phyloP scores from a whole-genome alignment of 495 filamentous ascomycete genomes.

The Pseudoneurospora amorphoporcata region DNA sequence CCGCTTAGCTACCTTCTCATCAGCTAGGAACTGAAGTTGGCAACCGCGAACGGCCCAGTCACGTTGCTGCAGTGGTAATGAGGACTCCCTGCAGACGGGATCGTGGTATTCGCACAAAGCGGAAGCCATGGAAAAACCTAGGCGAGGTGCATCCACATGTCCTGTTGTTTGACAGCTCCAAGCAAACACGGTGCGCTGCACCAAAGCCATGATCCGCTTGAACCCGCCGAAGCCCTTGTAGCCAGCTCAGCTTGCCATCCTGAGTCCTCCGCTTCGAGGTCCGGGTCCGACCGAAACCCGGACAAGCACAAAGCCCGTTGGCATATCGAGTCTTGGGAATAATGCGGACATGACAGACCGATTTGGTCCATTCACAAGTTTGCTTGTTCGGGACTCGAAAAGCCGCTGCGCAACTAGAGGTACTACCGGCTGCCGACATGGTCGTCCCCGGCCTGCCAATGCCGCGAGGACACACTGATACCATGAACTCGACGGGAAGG shows the following conservation, averaged over 20 bases:
- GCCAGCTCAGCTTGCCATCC: not conserved
- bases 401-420: not conserved
- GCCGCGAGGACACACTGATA: not conserved
- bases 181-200: not conserved
- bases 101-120: not conserved
- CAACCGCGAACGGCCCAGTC: not conserved
- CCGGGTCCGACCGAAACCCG: not conserved
- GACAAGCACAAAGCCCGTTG: not conserved
- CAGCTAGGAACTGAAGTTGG: not conserved
- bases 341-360: not conserved
- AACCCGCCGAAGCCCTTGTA: not conserved
- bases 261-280: not conserved
- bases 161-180: not conserved
- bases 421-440: not conserved
- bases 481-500: not conserved
- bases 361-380: not conserved
- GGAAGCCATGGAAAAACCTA: not conserved
- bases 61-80: not conserved
- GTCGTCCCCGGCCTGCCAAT: not conserved
- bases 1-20: not conserved
- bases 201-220: not conserved
- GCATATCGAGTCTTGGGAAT: not conserved
- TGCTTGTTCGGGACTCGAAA: not conserved
- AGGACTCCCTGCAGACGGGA: not conserved
- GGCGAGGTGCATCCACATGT: not conserved